Evolutionary conservation across 1,284 basidiomycete species (phyloP), one percentile per base, ranked within the genome.

Genomic region (Inonotus obliquus): DNA sequence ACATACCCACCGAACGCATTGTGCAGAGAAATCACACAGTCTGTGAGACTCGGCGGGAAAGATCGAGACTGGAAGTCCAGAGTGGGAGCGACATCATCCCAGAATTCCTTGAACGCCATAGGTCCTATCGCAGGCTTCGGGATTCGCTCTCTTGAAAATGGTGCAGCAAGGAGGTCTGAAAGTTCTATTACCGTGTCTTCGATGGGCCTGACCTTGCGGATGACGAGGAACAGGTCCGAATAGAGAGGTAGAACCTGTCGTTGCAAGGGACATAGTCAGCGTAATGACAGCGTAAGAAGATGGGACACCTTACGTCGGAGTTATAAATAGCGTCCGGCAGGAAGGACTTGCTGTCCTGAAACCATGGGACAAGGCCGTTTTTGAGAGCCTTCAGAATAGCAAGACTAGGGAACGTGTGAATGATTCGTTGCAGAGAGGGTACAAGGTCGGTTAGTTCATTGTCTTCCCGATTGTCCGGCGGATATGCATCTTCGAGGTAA

Each of bases 211-310:
- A 57, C 17, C 27, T 44, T 10, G 29, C 56, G 55, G 2, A 54
- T 37, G 23, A 27, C 32, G 21, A 6, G 13, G 19, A 63, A 10
- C n/a, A 60, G 32, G 32, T 48, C 48, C 23, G 35, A 55, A 29
- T 63, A 63, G 25, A 63, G 53, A 25, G 57, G 48, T 19, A 63
- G 21, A 13, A 63, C 25, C 62, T 63, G 47, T 21, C 11, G 25
- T 25, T n/a, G n/a, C 14, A 9, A 54, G n/a, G 14, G 25, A 23
- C 29, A 1, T 27, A 14, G 21, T 55, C 29, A 52, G n/a, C 9
- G 11, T 1, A n/a, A 25, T 19, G 14, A 59, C 13, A 59, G 10
- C 29, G 1, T 14, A 21, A 44, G 14, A 7, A 23, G 14, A 35
- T 11, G 32, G 21, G 3, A 47, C 6, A n/a, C 41, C 32, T 54